Base-by-base conservation (phyloP, 257 asterid genomes). In the Orobanche coerulescens region DNA sequence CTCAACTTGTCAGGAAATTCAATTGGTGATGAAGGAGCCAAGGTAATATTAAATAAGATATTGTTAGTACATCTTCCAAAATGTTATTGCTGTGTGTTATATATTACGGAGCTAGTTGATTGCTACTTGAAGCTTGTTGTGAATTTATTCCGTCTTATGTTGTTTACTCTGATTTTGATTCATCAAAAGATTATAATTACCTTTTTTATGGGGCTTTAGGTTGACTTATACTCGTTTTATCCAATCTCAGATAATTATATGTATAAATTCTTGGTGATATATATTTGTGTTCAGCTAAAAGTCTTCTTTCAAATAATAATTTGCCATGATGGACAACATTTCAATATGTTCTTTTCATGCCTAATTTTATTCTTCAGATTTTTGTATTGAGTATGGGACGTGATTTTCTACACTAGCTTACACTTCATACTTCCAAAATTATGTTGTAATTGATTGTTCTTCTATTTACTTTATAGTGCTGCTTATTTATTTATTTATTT, bases 21-120 rank as follows among this genome's bases (percentile, higher is more conserved):
- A 52, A 81, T 93, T 64, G 98, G 99, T 37, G 97, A 93, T 78
- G 97, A 86, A 76, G 99, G 99, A 58, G 87, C 87, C 69, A 89
- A 89, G 89, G 99, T 93, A 74, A 68, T 58, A 58, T 58, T 39
- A 20, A 22, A 26, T 71, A 39, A 71, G 39, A 59, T 72, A 25
- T 15, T 37, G 60, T 23, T 62, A 31, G 68, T 65, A 52, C 39
- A 59, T 73, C 57, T 61, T 65, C 50, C 54, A 15, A 26, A 58
- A 55, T 48, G 55, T 62, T 68, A 15, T 42, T 14, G 26, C 28
- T 31, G 37, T 31, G 37, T 31, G n/a, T n/a, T 7, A 7, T 37
- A 7, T 5, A n/a, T 37, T 37, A 37, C 4, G 14, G 44, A 37
- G 44, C n/a, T 44, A 44, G 51, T 14, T 44, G 51, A 16, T 44